These are phyloP conservation scores for Aspergillus felis DNA, from an alignment of 2,329 filamentous ascomycete species.

Conservation along the genomic window DNA sequence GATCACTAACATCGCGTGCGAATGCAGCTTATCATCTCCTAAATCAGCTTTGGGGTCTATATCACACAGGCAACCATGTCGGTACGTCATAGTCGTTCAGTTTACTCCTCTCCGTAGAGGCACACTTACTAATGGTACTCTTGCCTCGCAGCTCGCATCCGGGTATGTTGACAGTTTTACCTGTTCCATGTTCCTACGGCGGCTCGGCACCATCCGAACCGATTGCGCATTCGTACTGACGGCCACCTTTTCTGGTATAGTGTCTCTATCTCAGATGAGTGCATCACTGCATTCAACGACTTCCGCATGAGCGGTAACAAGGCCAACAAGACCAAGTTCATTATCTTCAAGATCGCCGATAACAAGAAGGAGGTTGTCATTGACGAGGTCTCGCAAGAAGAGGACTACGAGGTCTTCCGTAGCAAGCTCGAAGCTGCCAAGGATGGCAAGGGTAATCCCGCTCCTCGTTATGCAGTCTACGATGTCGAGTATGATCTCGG, in stretches of 20 bases:
- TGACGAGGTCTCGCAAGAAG: slow-evolving; percentile 42
- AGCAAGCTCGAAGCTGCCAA: slow-evolving; percentile 41
- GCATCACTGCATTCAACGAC: slow-evolving; percentile 45
- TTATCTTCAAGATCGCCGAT: slow-evolving; percentile 52
- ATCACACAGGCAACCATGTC: slow-evolving; percentile 31
- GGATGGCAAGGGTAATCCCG: slow-evolving; percentile 41
- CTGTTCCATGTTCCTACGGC: background rate
- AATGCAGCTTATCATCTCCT: slow-evolving; percentile 22
- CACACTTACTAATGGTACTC: slow-evolving; percentile 4
- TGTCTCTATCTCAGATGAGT: slow-evolving; percentile 46
- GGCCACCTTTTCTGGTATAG: slow-evolving; percentile 23
- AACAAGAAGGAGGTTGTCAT: slow-evolving; percentile 49
- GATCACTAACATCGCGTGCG: slow-evolving; percentile 28
- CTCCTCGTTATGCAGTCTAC: slow-evolving; percentile 49
- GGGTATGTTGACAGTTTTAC: slow-evolving; percentile 24
- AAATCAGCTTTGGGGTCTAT: slow-evolving; percentile 15
- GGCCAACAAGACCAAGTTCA: slow-evolving; percentile 41
- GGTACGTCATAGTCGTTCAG: slow-evolving; percentile 20
- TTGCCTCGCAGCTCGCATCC: slow-evolving; percentile 29
- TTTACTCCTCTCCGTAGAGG: background rate
- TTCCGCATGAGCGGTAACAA: slow-evolving; percentile 41
- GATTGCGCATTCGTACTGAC: slow-evolving; percentile 16
- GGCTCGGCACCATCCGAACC: background rate
- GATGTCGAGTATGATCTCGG: slow-evolving; percentile 49
- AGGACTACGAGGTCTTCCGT: slow-evolving; percentile 48